Conservation (phyloP, 2,329 filamentous ascomycete species). For the Xylariaceae sp. region DNA sequence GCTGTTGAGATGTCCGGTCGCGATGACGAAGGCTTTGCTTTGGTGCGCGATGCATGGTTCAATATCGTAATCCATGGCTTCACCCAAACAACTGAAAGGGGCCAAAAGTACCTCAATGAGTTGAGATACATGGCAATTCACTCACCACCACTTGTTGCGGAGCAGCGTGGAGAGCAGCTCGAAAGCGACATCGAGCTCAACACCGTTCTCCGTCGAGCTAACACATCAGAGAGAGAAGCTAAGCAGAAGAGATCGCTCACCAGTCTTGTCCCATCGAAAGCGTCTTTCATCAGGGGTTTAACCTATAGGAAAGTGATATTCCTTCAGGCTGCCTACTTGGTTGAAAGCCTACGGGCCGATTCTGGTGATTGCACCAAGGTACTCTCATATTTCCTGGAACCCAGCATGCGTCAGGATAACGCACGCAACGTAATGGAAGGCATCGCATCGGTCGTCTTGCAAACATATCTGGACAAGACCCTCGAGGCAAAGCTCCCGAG, state of each 20-base stretch:
- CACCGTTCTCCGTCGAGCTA: conserved; percentile 81
- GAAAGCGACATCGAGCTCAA: conserved; percentile 98
- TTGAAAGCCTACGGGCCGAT: conserved; percentile 82
- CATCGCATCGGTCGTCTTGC: conserved; percentile 62
- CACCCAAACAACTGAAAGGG: conserved; percentile 65
- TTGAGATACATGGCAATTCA: conserved; percentile 79
- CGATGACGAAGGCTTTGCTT: conserved; percentile 64
- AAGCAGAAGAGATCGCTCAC: conserved; percentile 76
- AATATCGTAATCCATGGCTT: conserved; percentile 96
- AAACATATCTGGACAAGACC: conserved; percentile 73
- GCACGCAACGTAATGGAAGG: conserved; percentile 61
- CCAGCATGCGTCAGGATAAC: conserved; percentile 64
- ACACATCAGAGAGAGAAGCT: conserved; percentile 69
- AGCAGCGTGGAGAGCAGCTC: conserved; percentile 80
- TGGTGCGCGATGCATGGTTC: conserved; percentile 93
- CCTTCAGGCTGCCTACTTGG: conserved; percentile 79
- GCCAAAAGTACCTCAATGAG: conserved; percentile 68
- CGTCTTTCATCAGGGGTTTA: conserved; percentile 71
- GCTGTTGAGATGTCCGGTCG: conserved; percentile 40
- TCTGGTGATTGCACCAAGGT: conserved; percentile 87
- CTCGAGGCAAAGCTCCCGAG: conserved; percentile 64
- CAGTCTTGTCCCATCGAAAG: conserved; percentile 67
- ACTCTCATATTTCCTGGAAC: conserved; percentile 90
- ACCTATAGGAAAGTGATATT: conserved; percentile 91
- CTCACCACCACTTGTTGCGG: conserved; percentile 79